Conservation (phyloP, 441 rosid species). For the Viola pubescens region DNA sequence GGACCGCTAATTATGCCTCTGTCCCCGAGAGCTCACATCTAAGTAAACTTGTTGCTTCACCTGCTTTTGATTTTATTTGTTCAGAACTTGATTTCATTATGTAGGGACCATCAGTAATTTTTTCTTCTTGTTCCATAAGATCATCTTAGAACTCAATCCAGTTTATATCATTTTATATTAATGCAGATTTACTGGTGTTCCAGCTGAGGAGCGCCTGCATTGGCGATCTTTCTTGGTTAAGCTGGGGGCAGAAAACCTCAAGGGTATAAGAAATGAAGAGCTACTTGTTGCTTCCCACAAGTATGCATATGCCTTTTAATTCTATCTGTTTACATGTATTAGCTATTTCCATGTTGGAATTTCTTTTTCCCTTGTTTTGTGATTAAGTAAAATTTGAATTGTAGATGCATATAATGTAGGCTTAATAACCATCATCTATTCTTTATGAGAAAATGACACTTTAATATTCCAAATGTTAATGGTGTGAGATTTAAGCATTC, state of each 20-base stretch:
- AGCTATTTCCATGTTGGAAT: not conserved
- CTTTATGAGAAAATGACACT: too few species aligned
- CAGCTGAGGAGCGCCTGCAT: constrained; percentile 81
- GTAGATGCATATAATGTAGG: not conserved
- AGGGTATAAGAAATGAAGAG: constrained; percentile 83
- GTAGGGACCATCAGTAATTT: too few species aligned
- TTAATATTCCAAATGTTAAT: too few species aligned
- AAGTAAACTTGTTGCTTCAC: too few species aligned
- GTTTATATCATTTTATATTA: not conserved
- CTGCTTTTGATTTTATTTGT: too few species aligned
- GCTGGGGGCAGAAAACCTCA: constrained; percentile 89
- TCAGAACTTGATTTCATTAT: too few species aligned
- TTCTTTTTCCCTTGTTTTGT: not conserved
- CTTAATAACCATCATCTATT: not conserved
- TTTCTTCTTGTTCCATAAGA: not conserved
- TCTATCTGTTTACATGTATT: not conserved
- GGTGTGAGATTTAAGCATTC: too few species aligned
- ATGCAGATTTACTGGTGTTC: constrained; percentile 87
- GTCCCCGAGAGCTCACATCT: too few species aligned
- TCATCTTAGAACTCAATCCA: not conserved
- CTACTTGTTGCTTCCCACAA: constrained; percentile 95
- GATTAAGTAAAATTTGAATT: too few species aligned
- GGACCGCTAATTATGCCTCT: too few species aligned
- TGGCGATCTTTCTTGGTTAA: constrained; percentile 93
- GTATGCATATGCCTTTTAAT: constrained; percentile 29